Conservation (phyloP, 2,329 filamentous ascomycete genomes). For the Pseudogymnoascus verrucosus region DNA sequence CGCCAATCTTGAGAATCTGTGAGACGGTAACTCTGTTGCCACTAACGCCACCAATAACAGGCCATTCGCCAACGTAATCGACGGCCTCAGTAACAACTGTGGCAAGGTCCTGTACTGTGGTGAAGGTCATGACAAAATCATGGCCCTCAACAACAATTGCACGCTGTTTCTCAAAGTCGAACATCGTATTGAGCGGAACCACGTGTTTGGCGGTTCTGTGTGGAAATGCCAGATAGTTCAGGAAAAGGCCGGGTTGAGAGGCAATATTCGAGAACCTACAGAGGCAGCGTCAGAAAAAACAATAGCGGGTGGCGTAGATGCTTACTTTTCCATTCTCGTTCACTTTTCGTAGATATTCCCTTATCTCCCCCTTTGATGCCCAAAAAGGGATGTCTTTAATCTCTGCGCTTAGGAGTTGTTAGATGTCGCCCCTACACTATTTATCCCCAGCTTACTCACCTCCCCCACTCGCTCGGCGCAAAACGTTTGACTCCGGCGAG, state of each 20-base stretch:
- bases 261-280: constrained; percentile 39
- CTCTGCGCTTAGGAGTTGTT: constrained; percentile 24
- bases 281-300: neutral
- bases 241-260: constrained; percentile 39
- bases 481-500: constrained; percentile 34
- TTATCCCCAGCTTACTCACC: neutral
- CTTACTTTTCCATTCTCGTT: constrained; percentile 33
- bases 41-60: constrained; percentile 25
- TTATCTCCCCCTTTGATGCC: constrained; percentile 33
- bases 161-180: constrained; percentile 30
- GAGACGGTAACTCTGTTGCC: constrained; percentile 22
- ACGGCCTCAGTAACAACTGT: constrained; percentile 27
- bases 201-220: constrained; percentile 32
- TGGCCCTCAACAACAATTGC: constrained; percentile 36
- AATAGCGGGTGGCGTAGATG: neutral
- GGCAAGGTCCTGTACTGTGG: constrained; percentile 37
- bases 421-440: neutral
- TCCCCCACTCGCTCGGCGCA: constrained; percentile 32
- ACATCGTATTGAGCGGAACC: constrained; percentile 23
- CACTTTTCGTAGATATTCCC: constrained; percentile 33
- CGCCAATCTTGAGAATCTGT: constrained; percentile 32
- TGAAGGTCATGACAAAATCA: constrained; percentile 37
- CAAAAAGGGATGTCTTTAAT: constrained; percentile 27
- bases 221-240: constrained; percentile 41
- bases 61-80: constrained; percentile 28